Conservation (phyloP, 257 asterid species). For the Salvia hispanica region DNA sequence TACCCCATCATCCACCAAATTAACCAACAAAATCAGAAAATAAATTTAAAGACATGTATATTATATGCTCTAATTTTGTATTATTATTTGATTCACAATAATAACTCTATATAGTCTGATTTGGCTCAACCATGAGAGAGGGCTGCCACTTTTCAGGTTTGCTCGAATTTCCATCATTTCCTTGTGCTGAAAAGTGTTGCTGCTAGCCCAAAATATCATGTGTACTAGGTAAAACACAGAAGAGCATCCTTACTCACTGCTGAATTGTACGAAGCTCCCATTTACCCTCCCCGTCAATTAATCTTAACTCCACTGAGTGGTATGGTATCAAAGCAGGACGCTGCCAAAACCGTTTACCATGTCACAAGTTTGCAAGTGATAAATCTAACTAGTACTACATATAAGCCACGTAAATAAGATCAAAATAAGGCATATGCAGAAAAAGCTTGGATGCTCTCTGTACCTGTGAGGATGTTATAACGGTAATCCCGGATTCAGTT, state of each 20-base stretch:
- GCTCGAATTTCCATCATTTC: slow-evolving; percentile 8
- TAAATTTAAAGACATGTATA: slow-evolving; percentile 6
- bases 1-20: slow-evolving; percentile 27
- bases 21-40: slow-evolving; percentile 10
- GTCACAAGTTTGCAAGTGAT: background rate
- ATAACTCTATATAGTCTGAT: slow-evolving; percentile 23
- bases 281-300: slow-evolving; percentile 97
- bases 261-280: slow-evolving; percentile 94
- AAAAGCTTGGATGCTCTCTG: slow-evolving; percentile 12
- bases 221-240: slow-evolving; percentile 8
- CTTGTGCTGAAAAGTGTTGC: slow-evolving; percentile 19
- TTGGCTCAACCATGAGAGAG: slow-evolving; percentile 13
- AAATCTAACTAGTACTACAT: slow-evolving; percentile 9
- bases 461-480: slow-evolving; percentile 98
- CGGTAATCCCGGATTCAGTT: slow-evolving; percentile 76
- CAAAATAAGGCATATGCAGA: slow-evolving; percentile 22
- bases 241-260: slow-evolving; percentile 44
- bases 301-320: slow-evolving; percentile 85
- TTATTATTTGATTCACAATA: slow-evolving; percentile 38
- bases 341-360: slow-evolving; percentile 38
- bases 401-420: background rate
- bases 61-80: slow-evolving; percentile 23
- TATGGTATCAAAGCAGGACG: slow-evolving; percentile 98
- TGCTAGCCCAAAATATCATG: slow-evolving; percentile 24
- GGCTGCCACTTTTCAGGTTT: slow-evolving; percentile 8